Evolutionary conservation across 257 asterid species (phyloP).

Genomic region (Lavandula angustifolia): DNA sequence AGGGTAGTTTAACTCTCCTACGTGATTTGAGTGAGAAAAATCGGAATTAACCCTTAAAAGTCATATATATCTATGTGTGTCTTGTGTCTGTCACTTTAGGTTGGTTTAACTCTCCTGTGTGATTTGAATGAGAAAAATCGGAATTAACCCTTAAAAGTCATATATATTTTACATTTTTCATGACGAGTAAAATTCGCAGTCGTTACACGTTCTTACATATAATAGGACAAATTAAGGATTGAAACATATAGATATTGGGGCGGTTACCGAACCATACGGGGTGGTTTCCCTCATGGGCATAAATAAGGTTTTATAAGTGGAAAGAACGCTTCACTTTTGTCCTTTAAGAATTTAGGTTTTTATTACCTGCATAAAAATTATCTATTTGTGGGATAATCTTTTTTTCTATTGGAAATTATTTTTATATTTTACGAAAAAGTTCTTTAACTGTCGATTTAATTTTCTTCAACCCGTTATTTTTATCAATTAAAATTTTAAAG

Average conservation of each 20-base stretch:
- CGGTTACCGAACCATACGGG: conserved; percentile 33
- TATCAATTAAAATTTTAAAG: neutral
- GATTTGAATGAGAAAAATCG: too few species aligned
- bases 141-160: too few species aligned
- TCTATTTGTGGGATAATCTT: neutral
- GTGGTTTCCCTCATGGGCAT: conserved; percentile 27
- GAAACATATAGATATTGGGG: conserved; percentile 27
- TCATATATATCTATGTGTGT: too few species aligned
- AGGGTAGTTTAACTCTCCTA: too few species aligned
- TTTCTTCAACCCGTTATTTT: neutral
- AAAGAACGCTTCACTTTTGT: neutral
- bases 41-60: too few species aligned
- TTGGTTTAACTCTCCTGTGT: too few species aligned
- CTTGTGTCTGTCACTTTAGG: too few species aligned
- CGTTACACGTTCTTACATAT: too few species aligned
- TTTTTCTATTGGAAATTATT: neutral
- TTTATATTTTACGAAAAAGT: neutral
- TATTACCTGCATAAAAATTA: neutral
- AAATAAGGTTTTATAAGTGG: conserved; percentile 28
- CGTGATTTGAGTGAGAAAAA: too few species aligned
- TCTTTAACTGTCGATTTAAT: too few species aligned
- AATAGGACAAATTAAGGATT: neutral
- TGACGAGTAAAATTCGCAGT: too few species aligned
- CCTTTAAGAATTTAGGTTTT: neutral
- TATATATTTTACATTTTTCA: too few species aligned